A percentile compares a stretch with the other conserved stretches of the same genome.
Conservation (phyloP, 352 stramenopile species). For the Globisporangium nodosum region DNA sequence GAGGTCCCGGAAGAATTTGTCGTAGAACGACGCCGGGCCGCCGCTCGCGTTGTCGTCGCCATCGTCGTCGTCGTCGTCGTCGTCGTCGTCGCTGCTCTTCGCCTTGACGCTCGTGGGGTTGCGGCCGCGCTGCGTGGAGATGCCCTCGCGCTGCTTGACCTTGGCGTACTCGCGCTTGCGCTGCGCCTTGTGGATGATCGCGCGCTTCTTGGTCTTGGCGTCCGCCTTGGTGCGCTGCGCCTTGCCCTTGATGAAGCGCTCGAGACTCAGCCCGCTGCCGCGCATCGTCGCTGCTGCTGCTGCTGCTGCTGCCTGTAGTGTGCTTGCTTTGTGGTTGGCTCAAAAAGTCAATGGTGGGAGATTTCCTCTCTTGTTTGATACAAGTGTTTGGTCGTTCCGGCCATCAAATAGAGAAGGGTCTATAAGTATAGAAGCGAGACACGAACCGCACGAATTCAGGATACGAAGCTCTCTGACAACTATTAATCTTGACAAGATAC, state of each 20-base stretch:
- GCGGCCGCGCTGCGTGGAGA: constrained; percentile 13
- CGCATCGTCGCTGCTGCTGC: constrained; percentile 27
- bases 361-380: constrained; percentile 1
- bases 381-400: not conserved
- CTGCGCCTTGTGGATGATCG: constrained; percentile 75
- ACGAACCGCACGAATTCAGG: too few species aligned
- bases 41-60: constrained; percentile 5
- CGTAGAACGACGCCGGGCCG: constrained; percentile 63
- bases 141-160: constrained; percentile 59
- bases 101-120: constrained; percentile 1
- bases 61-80: constrained; percentile 8
- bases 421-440: too few species aligned
- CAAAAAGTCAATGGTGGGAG: not conserved
- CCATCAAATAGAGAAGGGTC: too few species aligned
- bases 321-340: constrained; percentile 1
- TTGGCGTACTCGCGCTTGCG: constrained; percentile 78
- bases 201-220: constrained; percentile 80
- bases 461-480: too few species aligned
- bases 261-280: constrained; percentile 76
- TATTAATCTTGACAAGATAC: too few species aligned
- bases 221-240: constrained; percentile 72
- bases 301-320: not conserved
- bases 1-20: constrained; percentile 67
- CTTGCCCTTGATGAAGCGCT: constrained; percentile 86
- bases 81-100: constrained; percentile 5